These are phyloP conservation scores for Sonneratia alba DNA, from an alignment of 345 rosid species.

Conservation along the genomic window DNA sequence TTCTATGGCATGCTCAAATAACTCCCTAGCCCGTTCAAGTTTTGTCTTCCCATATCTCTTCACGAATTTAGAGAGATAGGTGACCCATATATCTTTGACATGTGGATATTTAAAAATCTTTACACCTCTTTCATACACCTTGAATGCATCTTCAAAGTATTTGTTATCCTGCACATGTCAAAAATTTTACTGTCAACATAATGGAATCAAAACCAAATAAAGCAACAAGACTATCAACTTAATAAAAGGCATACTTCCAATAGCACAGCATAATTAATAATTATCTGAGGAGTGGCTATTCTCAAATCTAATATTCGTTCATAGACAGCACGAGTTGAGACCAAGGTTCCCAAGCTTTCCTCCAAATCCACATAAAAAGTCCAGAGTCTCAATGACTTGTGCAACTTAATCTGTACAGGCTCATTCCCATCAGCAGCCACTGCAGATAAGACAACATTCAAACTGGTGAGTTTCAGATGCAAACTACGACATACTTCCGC, in stretches of 20 bases:
- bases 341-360: slow-evolving; percentile 87
- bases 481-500: not conserved
- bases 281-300: slow-evolving; percentile 96
- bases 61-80: slow-evolving; percentile 82
- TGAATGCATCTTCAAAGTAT: slow-evolving; percentile 97
- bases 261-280: slow-evolving; percentile 73
- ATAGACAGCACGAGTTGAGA: slow-evolving; percentile 83
- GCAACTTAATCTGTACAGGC: slow-evolving; percentile 92
- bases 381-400: slow-evolving; percentile 88
- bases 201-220: not conserved
- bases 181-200: slow-evolving; percentile 3
- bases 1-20: slow-evolving; percentile 90
- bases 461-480: not conserved
- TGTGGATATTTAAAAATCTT: slow-evolving; percentile 97
- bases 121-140: slow-evolving; percentile 94
- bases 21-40: slow-evolving; percentile 88
- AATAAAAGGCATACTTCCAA: slow-evolving; percentile 42
- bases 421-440: slow-evolving; percentile 90
- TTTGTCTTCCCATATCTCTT: slow-evolving; percentile 83
- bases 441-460: slow-evolving; percentile 19
- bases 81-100: slow-evolving; percentile 92
- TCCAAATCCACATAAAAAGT: slow-evolving; percentile 87
- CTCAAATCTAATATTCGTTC: slow-evolving; percentile 87
- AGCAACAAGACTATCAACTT: not conserved
- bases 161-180: slow-evolving; percentile 54